Evolutionary conservation across 1,284 basidiomycete genomes (phyloP), one percentile per base, ranked within the genome.

Genomic region (Ustilago loliicola): DNA sequence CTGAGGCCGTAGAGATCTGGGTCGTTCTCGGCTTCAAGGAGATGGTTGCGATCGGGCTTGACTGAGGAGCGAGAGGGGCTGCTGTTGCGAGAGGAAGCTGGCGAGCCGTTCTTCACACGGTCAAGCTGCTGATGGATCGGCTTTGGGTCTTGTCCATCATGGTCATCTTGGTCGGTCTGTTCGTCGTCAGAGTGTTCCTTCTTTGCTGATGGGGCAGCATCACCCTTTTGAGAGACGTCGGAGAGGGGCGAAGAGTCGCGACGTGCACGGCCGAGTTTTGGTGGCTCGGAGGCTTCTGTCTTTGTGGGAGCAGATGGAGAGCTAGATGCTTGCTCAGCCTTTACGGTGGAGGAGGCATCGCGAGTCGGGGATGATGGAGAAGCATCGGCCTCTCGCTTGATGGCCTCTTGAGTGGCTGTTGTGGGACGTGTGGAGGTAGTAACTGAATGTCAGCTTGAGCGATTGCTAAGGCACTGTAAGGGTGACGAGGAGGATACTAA

Each of bases 1-100:
- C 87, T 66, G 1, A 87, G 78, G 11, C 87, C 87, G 71, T 86
- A 87, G 23, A 87, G 81, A 64, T 82, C 84, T 27, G 82, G 84
- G 63, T 86, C 80, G 32, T 67, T 76, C 34, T 85, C 82, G 11
- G 83, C 80, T 40, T 81, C 78, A 48, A 70, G 56, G 23, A 80
- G 64, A 56, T 73, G 76, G 45, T 61, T 70, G 58, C 74, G 74
- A 59, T 72, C 74, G n/a, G 68, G 61, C 52, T 77, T 77, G 55
- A 45, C 60, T 2, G 74, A 77, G n/a, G 74, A 72, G 6, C 74
- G 68, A 19, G 73, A 76, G 2, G 73, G 64, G 1, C 57, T 58
- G 73, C 68, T 76, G 65, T 71, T 64, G 23, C 68, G 62, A 32
- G 68, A 72, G 8, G 73, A 76, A 30, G 64, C 36, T 9, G 73